A percentile compares a stretch with the other conserved stretches of the same genome.
These are phyloP conservation scores for Fomitopsis pinicola DNA, from an alignment of 1,284 basidiomycete species.

Conservation along the genomic window DNA sequence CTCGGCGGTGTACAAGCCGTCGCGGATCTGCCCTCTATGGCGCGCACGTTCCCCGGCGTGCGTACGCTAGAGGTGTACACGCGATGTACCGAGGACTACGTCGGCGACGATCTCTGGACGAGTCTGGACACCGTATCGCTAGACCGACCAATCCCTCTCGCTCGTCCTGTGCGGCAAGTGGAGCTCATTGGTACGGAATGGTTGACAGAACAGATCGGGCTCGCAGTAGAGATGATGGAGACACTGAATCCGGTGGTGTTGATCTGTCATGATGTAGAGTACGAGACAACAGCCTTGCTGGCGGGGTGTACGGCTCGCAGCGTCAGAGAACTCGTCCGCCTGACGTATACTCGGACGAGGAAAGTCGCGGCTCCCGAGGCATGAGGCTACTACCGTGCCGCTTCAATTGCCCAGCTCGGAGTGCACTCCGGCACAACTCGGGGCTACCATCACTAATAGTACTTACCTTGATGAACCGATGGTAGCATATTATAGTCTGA, in stretches of 20 bases:
- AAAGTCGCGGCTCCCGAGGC: background rate
- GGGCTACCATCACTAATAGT: no score
- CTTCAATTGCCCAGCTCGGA: no score
- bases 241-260: background rate
- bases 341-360: background rate
- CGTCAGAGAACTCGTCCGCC: background rate
- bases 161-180: background rate
- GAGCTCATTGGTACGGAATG: background rate
- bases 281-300: background rate
- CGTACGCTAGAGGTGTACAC: background rate
- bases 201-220: background rate
- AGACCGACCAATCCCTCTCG: background rate
- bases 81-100: background rate
- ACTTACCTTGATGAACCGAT: no score
- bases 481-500: no score
- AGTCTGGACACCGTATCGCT: background rate
- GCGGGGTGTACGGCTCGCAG: background rate
- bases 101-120: background rate
- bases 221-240: background rate
- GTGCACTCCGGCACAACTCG: no score
- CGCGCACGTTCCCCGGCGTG: background rate
- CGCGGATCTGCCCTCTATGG: background rate
- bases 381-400: no score
- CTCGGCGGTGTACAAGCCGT: background rate
- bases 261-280: background rate